Percentiles rank a stretch among this genome's conserved stretches.
Evolutionary conservation across 768 basidiomycete genomes (phyloP).

Genomic region (Daedaleopsis sinensis): DNA sequence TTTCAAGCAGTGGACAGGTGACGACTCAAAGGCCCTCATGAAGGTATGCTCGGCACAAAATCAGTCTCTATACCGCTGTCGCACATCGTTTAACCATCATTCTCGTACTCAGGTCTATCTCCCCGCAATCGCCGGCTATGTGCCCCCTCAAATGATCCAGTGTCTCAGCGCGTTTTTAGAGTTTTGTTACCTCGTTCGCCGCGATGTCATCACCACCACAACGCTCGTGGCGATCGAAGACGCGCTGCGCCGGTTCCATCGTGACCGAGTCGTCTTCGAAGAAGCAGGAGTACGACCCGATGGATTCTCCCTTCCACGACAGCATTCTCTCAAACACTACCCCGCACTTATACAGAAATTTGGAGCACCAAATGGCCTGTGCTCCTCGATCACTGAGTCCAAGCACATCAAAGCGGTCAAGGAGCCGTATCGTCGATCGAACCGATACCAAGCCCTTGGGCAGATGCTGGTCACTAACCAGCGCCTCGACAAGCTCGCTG

Average conservation of each 20-base stretch:
- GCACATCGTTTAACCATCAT: too few relatives aligned
- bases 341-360: conserved; percentile 13
- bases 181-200: conserved; percentile 28
- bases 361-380: conserved; percentile 28
- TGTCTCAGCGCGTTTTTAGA: conserved; percentile 23
- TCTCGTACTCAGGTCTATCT: conserved; percentile 34
- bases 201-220: background rate
- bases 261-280: too few relatives aligned
- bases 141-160: conserved; percentile 21
- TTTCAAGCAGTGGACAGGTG: conserved; percentile 33
- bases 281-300: too few relatives aligned
- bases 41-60: too few relatives aligned
- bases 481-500: conserved; percentile 25
- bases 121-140: conserved; percentile 22
- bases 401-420: conserved; percentile 30
- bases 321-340: conserved; percentile 25
- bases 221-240: conserved; percentile 13
- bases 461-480: conserved; percentile 27
- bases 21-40: conserved; percentile 33
- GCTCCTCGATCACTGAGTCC: conserved; percentile 30
- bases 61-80: too few relatives aligned
- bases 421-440: conserved; percentile 25
- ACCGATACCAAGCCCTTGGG: conserved; percentile 10
- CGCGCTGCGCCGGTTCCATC: conserved; percentile 21
- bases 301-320: conserved; percentile 27